Evolutionary conservation across 1,284 basidiomycete genomes (phyloP), one percentile per base, ranked within the genome.

Genomic region (Tilletia indica): DNA sequence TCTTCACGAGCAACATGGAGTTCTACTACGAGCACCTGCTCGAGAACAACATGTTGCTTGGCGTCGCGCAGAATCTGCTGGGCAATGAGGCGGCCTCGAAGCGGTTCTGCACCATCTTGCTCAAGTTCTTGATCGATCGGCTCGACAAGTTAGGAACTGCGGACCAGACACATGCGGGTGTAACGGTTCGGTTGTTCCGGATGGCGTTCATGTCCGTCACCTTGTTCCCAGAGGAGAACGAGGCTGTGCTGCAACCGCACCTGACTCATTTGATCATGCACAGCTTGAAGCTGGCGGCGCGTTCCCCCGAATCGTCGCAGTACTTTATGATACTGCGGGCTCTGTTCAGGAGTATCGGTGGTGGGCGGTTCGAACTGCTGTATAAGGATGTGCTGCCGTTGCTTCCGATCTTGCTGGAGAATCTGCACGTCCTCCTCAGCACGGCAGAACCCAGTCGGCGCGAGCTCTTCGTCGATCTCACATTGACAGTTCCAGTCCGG

Each of bases 371-470:
- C 84, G 97, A 99, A 84, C 88, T 93, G 51, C 86, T 99, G 61
- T 99, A 99, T 87, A 95, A 96, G 83, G 96, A 97, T 82, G 95
- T 99, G 4, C 87, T 98, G 14, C 96, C 97, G 1, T 89, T 99
- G 45, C 88, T 99, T 0, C 96, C 96, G 25, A 95, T 98, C 82
- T 94, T 99, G 90, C 89, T 99, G 71, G 97, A 99, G 84, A 94
- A 91, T 77, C 87, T 99, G 68, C 97, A 97, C 76, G 71, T 77
- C 67, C 73, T 84, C n/a, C 78, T 84, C 73, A 80, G 80, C 67
- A 80, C 80, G 0, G 82, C 82, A 1, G 82, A 84, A 70, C 74
- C 80, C 21, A 75, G 77, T 67, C 67, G 78, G 49, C 75, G 81
- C 36, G 82, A 84, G 69, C 73, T 83, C 21, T 93, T 99, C 79